Percentiles rank a stretch among this genome's conserved stretches.
Conservation (phyloP, 768 basidiomycete genomes). For the Hygrophorus pudorinus region DNA sequence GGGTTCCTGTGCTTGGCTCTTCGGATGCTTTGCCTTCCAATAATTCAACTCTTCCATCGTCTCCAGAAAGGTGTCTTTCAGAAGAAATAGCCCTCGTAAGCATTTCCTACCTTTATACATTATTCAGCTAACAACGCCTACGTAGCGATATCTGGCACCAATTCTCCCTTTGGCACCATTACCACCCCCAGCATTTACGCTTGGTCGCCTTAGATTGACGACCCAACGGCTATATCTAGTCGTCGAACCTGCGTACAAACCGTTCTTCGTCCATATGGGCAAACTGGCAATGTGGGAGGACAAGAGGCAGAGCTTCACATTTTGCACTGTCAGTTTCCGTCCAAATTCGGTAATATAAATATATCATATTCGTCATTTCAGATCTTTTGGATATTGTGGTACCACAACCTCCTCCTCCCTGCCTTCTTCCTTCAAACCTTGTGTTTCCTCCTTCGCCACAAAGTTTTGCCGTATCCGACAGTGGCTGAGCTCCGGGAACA, state of each 20-base stretch:
- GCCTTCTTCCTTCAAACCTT: constrained; percentile 37
- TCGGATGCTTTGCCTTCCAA: background rate
- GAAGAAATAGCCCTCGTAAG: constrained; percentile 21
- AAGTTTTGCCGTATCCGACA: constrained; percentile 45
- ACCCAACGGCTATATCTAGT: constrained; percentile 47
- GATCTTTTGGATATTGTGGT: constrained; percentile 61
- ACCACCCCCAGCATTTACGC: constrained; percentile 37
- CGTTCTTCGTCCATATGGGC: constrained; percentile 28
- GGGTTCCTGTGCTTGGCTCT: background rate
- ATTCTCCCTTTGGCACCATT: constrained; percentile 32
- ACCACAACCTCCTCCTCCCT: constrained; percentile 44
- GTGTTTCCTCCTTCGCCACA: constrained; percentile 37
- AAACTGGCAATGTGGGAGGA: constrained; percentile 50
- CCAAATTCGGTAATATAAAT: constrained; percentile 1
- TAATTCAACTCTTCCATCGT: constrained; percentile 4
- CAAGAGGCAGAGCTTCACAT: constrained; percentile 30
- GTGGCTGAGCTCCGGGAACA: constrained; percentile 43
- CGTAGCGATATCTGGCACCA: constrained; percentile 34
- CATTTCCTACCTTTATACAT: constrained; percentile 1
- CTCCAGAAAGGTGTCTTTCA: constrained; percentile 8
- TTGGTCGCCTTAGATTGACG: constrained; percentile 42
- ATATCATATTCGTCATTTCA: constrained; percentile 14
- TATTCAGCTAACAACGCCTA: background rate
- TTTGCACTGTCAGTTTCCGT: constrained; percentile 36
- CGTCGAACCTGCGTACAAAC: constrained; percentile 36